A percentile compares a stretch with the other conserved stretches of the same genome.
These are phyloP conservation scores for Pelagophyceae sp. DNA, from an alignment of 352 stramenopile genomes.

Conservation along the genomic window DNA sequence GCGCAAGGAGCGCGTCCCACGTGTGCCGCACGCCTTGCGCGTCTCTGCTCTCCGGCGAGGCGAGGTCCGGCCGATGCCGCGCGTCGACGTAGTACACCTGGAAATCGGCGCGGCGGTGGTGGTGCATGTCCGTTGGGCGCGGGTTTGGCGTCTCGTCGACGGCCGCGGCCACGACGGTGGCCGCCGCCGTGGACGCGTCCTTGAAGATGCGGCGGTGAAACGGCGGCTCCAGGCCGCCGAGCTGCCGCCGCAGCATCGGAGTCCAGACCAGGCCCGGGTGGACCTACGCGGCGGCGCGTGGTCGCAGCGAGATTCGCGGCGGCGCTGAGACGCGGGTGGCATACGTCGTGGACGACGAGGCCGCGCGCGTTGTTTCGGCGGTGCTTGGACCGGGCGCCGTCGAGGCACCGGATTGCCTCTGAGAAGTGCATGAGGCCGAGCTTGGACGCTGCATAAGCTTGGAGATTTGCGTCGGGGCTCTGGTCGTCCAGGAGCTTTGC, in stretches of 20 bases:
- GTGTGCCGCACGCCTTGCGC: background rate
- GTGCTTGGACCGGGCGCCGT: background rate
- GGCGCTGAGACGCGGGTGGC: too few relatives aligned
- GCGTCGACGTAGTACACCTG: background rate
- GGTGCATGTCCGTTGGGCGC: background rate
- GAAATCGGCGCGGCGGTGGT: background rate
- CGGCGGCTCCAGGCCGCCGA: background rate
- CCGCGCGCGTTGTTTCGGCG: background rate
- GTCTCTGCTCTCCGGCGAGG: background rate
- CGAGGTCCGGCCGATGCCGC: background rate
- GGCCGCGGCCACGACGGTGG: background rate
- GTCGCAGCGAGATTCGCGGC: too few relatives aligned
- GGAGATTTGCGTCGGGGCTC: background rate
- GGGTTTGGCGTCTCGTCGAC: background rate
- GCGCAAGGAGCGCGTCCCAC: background rate
- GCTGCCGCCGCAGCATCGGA: background rate
- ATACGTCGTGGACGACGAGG: background rate
- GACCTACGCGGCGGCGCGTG: too few relatives aligned
- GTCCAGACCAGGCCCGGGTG: background rate
- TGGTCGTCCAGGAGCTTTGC: background rate
- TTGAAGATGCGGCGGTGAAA: background rate
- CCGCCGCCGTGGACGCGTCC: background rate
- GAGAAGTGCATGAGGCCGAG: background rate
- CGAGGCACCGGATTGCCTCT: background rate
- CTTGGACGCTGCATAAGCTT: background rate